phyloP scores from a whole-genome alignment of 1,284 basidiomycete species.

The Malassezia obtusa region DNA sequence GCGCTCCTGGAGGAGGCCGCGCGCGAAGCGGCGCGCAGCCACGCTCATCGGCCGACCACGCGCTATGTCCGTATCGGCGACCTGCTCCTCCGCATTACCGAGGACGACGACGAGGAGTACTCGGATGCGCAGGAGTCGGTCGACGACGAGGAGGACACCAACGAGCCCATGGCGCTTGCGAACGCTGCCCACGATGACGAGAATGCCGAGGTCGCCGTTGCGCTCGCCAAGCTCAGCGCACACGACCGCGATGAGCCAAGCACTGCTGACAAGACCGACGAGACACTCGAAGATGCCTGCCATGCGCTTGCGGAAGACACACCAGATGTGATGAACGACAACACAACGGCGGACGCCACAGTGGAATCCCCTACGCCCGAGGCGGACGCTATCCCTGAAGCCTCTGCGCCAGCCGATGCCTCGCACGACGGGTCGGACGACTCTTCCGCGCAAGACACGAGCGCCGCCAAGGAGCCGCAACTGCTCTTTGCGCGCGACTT shows the following conservation, averaged over 20 bases:
- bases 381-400: not conserved
- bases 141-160: not conserved
- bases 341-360: not conserved
- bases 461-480: not conserved
- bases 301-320: not conserved
- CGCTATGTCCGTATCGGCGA: not conserved
- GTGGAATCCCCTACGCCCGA: not conserved
- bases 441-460: not conserved
- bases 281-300: too few relatives aligned
- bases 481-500: slow-evolving; percentile 10
- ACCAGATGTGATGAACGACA: not conserved
- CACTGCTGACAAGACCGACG: too few relatives aligned
- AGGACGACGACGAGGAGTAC: not conserved
- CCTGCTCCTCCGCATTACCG: not conserved
- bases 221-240: too few relatives aligned
- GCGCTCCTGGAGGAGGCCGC: not conserved
- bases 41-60: not conserved
- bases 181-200: too few relatives aligned
- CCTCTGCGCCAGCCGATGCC: not conserved
- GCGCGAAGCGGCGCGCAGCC: not conserved
- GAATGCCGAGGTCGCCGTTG: too few relatives aligned
- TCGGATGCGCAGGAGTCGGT: not conserved
- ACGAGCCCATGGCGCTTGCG: not conserved
- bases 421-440: not conserved
- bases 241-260: too few relatives aligned